Evolutionary conservation across 352 stramenopile species (phyloP).

Genomic region (Plasmopara muralis): DNA sequence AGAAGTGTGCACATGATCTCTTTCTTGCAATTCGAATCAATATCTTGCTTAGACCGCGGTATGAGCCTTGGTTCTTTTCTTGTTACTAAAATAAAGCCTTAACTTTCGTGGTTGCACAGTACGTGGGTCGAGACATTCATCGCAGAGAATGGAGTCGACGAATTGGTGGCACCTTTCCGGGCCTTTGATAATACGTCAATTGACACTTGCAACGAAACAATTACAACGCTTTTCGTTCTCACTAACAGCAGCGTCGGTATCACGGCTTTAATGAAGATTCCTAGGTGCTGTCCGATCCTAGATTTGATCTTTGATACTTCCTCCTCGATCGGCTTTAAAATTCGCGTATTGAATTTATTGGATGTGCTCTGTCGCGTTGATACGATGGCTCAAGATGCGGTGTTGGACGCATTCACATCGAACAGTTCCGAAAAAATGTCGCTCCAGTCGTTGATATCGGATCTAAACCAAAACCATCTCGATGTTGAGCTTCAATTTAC

Average conservation of each 20-base stretch:
- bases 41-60: conserved; percentile 44
- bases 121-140: conserved; percentile 56
- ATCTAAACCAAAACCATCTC: conserved; percentile 19
- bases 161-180: conserved; percentile 35
- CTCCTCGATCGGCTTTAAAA: conserved; percentile 18
- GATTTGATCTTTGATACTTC: conserved; percentile 24
- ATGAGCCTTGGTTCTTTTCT: neutral
- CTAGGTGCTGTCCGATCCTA: conserved; percentile 27
- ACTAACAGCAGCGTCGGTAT: conserved; percentile 27
- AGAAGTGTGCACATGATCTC: conserved; percentile 37
- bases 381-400: conserved; percentile 16
- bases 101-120: conserved; percentile 17
- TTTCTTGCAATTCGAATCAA: conserved; percentile 62
- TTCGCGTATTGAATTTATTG: conserved; percentile 19
- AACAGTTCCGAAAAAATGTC: conserved; percentile 9
- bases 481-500: conserved; percentile 28
- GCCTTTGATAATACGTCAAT: conserved; percentile 15
- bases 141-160: conserved; percentile 30
- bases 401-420: conserved; percentile 26
- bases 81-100: neutral
- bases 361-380: conserved; percentile 29
- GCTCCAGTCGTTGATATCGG: conserved; percentile 25
- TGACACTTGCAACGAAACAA: conserved; percentile 29
- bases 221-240: conserved; percentile 48
- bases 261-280: conserved; percentile 23